Evolutionary conservation across 2,329 filamentous ascomycete species (phyloP).

Genomic region (Basipetospora chlamydospora): DNA sequence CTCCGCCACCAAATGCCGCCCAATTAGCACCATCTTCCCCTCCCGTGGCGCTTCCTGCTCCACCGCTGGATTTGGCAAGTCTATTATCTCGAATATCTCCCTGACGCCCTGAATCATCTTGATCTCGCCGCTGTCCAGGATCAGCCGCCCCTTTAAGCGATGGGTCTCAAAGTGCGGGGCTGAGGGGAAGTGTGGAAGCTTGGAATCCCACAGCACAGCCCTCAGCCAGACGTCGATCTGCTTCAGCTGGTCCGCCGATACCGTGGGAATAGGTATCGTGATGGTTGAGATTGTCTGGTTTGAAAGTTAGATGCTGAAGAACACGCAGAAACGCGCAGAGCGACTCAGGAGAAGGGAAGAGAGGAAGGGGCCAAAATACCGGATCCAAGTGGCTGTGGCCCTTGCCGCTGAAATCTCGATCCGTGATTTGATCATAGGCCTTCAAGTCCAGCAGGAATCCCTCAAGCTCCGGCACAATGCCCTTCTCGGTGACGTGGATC

Average conservation of each 20-base stretch:
- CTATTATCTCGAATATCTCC: slow-evolving; percentile 84
- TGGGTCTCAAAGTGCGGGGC: slow-evolving; percentile 59
- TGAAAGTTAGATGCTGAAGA: too few relatives aligned
- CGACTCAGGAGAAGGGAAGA: too few relatives aligned
- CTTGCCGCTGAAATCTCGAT: slow-evolving; percentile 55
- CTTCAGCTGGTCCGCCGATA: slow-evolving; percentile 42
- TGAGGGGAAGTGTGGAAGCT: slow-evolving; percentile 33
- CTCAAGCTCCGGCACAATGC: slow-evolving; percentile 67
- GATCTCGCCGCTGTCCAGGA: slow-evolving; percentile 45
- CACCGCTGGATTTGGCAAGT: slow-evolving; percentile 26
- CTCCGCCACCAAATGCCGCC: slow-evolving; percentile 35
- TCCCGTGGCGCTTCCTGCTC: slow-evolving; percentile 14
- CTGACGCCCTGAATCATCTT: slow-evolving; percentile 84
- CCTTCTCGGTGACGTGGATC: slow-evolving; percentile 67
- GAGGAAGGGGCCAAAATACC: too few relatives aligned
- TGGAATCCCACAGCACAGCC: slow-evolving; percentile 68
- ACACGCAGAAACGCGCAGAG: too few relatives aligned
- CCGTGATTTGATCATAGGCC: slow-evolving; percentile 73
- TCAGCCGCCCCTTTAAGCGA: slow-evolving; percentile 68
- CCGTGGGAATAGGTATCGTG: slow-evolving; percentile 49
- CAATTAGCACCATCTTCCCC: slow-evolving; percentile 52
- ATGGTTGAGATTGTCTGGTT: slow-evolving; percentile 69
- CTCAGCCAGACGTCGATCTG: slow-evolving; percentile 70
- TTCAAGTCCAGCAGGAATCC: slow-evolving; percentile 80
- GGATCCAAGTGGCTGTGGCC: slow-evolving; percentile 87